A percentile compares a stretch with the other conserved stretches of the same genome.
These are phyloP conservation scores for Aspergillus fijiensis DNA, from an alignment of 2,329 filamentous ascomycete genomes.

Conservation along the genomic window DNA sequence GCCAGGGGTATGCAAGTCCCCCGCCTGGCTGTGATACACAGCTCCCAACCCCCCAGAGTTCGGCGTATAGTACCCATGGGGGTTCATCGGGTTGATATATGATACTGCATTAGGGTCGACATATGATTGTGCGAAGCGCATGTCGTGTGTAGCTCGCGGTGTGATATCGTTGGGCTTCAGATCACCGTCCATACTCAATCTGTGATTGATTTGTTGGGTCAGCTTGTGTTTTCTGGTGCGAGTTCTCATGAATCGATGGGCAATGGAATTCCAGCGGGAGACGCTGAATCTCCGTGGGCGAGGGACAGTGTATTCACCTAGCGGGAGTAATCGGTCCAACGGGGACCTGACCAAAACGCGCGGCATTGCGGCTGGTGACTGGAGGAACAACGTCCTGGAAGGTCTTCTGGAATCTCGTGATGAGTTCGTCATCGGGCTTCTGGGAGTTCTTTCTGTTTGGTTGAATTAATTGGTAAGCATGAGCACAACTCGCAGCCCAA, in stretches of 20 bases:
- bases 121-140: conserved; percentile 84
- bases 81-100: conserved; percentile 75
- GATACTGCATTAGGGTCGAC: conserved; percentile 82
- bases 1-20: conserved; percentile 81
- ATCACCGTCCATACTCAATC: conserved; percentile 48
- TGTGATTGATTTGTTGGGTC: conserved; percentile 26
- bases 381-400: conserved; percentile 69
- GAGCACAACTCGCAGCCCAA: conserved; percentile 1
- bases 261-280: neutral
- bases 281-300: neutral
- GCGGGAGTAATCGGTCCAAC: conserved; percentile 23
- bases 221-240: conserved; percentile 5
- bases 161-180: conserved; percentile 80
- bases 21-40: conserved; percentile 77
- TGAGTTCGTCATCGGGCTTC: conserved; percentile 82
- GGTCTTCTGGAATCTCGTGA: conserved; percentile 77
- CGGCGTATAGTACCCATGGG: conserved; percentile 82
- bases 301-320: conserved; percentile 22
- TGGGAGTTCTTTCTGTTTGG: conserved; percentile 68
- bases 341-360: conserved; percentile 25
- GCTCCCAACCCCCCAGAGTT: conserved; percentile 76
- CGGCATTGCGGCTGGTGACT: conserved; percentile 37
- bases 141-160: conserved; percentile 76
- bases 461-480: conserved; percentile 16
- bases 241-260: neutral